Conservation (phyloP, 129 eudicot species). For the Daucus carota region DH1_v3.0 NC_030381.2:2652001-2652500, state of each 20-base stretch:
- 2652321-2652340: background rate
- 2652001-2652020: background rate
- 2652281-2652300: background rate
- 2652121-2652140: background rate
- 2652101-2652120: background rate
- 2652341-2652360: background rate
- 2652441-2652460: background rate
- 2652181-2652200: too few relatives aligned
- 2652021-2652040: too few relatives aligned
- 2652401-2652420: background rate
- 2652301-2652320: background rate
- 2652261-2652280: too few relatives aligned
- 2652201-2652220: too few relatives aligned
- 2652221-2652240: too few relatives aligned
- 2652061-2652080: background rate
- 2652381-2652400: background rate
- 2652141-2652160: too few relatives aligned
- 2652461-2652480: background rate
- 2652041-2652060: too few relatives aligned
- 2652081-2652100: background rate
- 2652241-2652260: too few relatives aligned
- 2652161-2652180: too few relatives aligned
- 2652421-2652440: background rate
- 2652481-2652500: background rate
- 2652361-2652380: background rate